phyloP scores from a whole-genome alignment of 2,329 filamentous ascomycete genomes.

The Fusarium sarcochroum region DNA sequence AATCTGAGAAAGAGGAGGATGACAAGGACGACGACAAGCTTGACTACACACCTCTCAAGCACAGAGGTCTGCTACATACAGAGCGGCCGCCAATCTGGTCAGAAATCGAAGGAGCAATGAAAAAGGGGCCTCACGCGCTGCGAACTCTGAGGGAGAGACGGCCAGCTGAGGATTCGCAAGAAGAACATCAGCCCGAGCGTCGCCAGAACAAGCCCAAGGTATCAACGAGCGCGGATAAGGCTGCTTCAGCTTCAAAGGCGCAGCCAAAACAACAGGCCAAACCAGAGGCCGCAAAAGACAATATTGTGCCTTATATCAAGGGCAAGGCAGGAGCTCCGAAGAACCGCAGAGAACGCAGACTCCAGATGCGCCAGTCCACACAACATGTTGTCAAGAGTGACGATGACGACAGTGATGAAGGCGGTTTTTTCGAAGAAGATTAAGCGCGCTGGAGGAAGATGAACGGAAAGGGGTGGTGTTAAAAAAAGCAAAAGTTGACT shows the following conservation, averaged over 20 bases:
- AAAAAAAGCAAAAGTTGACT: constrained; percentile 8
- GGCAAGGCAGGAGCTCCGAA: constrained; percentile 47
- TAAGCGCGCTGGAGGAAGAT: background rate
- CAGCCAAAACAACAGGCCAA: constrained; percentile 42
- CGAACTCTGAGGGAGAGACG: constrained; percentile 69
- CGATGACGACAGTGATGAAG: constrained; percentile 66
- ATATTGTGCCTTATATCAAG: constrained; percentile 29
- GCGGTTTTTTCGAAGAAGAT: constrained; percentile 69
- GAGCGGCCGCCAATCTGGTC: constrained; percentile 75
- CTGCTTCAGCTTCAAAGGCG: constrained; percentile 26
- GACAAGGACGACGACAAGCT: constrained; percentile 50
- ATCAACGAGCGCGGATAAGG: constrained; percentile 39
- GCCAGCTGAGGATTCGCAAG: constrained; percentile 35
- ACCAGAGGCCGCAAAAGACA: constrained; percentile 40
- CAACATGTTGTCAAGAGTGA: constrained; percentile 54
- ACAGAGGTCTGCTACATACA: constrained; percentile 60
- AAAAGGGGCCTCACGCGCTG: constrained; percentile 66
- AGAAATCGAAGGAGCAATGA: constrained; percentile 74
- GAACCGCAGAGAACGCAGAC: constrained; percentile 56
- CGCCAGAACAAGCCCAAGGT: constrained; percentile 35
- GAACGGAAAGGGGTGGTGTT: background rate
- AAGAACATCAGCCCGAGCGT: constrained; percentile 26
- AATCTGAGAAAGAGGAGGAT: constrained; percentile 54
- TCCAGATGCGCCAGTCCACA: constrained; percentile 53
- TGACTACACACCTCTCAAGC: constrained; percentile 54